Conservation (phyloP, 441 rosid species). For the Euphorbia schlechtendalii region DNA sequence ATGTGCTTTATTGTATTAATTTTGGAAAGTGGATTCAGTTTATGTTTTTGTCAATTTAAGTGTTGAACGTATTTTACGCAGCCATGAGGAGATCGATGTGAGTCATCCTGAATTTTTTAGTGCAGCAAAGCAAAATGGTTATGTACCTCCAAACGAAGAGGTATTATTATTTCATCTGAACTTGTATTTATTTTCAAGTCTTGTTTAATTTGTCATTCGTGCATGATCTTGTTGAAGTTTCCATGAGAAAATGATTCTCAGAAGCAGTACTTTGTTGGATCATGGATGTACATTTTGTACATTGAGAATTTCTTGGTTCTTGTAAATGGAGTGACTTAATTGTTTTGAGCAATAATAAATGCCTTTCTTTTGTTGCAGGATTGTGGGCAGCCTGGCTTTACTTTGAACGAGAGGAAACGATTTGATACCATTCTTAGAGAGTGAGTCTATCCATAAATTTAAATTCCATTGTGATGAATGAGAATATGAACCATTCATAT, state of each 20-base stretch:
- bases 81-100: constrained; percentile 95
- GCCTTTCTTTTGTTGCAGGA: constrained; percentile 43
- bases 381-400: constrained; percentile 94
- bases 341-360: too few relatives aligned
- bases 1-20: constrained; percentile 7
- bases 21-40: background rate
- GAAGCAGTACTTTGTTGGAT: too few relatives aligned
- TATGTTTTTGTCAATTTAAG: background rate
- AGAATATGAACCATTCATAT: background rate
- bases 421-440: constrained; percentile 68
- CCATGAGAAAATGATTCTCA: too few relatives aligned
- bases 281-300: too few relatives aligned
- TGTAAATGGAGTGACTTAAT: too few relatives aligned
- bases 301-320: too few relatives aligned
- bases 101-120: constrained; percentile 92
- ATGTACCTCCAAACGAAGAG: constrained; percentile 30
- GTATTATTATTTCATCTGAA: too few relatives aligned
- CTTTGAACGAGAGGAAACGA: constrained; percentile 84
- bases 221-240: too few relatives aligned
- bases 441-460: constrained; percentile 33
- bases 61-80: constrained; percentile 30
- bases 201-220: too few relatives aligned
- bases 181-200: too few relatives aligned
- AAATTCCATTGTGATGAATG: constrained; percentile 7
- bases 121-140: constrained; percentile 85